Conservation (phyloP, 1,139 yeast species). For the Suhomyces kunorum region DNA sequence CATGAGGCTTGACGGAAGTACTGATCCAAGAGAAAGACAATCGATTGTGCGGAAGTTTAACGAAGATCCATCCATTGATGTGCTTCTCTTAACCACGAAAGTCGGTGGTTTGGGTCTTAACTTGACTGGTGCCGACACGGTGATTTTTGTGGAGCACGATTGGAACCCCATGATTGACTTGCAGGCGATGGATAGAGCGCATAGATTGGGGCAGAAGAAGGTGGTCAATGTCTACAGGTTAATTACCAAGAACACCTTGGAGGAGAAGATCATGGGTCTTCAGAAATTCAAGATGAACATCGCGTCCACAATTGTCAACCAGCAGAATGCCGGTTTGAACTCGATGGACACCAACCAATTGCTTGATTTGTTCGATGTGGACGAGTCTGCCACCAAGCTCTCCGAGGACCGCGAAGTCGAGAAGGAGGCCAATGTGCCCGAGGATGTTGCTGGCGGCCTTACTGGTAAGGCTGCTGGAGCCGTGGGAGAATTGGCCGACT, state of each 20-base stretch:
- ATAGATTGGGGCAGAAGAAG: constrained; percentile 95
- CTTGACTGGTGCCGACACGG: constrained; percentile 98
- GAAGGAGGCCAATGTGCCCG: constrained; percentile 40
- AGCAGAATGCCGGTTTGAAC: constrained; percentile 90
- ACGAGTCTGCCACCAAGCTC: constrained; percentile 52
- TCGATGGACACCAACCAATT: constrained; percentile 97
- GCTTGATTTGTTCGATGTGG: constrained; percentile 82
- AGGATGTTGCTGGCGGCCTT: constrained; percentile 63
- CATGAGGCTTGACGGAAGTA: constrained; percentile 92
- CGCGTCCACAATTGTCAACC: constrained; percentile 94
- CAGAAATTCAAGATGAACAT: constrained; percentile 97
- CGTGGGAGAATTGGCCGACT: constrained; percentile 85
- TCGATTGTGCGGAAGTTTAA: constrained; percentile 89
- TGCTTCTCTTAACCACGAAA: constrained; percentile 86
- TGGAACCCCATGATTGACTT: constrained; percentile 99
- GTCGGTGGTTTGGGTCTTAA: constrained; percentile 98
- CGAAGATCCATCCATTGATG: constrained; percentile 96
- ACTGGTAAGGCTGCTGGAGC: constrained; percentile 68
- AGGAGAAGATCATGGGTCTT: constrained; percentile 97
- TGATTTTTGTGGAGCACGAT: constrained; percentile 96
- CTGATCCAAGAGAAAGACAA: constrained; percentile 91
- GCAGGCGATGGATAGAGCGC: constrained; percentile 99
- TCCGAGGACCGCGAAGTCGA: constrained; percentile 28
- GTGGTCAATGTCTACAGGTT: constrained; percentile 94
- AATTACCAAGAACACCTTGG: constrained; percentile 89